Base-by-base conservation (phyloP, 2,329 filamentous ascomycete species). In the Teratosphaeria destructans region DNA sequence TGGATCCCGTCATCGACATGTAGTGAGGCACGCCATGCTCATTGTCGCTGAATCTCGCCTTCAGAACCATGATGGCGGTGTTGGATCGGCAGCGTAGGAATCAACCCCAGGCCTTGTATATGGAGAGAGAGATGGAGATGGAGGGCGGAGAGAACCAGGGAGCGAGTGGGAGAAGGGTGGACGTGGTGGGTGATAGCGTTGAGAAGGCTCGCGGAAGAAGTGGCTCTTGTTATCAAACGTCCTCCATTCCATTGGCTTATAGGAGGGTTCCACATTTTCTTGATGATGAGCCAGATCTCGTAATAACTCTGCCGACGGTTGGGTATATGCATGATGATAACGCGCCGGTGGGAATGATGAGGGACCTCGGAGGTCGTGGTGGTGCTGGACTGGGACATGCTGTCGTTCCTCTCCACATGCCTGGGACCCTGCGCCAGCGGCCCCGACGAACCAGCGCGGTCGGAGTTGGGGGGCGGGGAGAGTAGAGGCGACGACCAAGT, bases 1-100 rank as follows among this genome's bases (percentile, higher is more conserved):
- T 75, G 64, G 76, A 78, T 70, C 85, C 85, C 39, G 79, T 80
- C 61, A 86, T 75, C 71, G 84, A 84, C 70, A 81, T 79, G 68
- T 78, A 86, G 19, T 68, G 78, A 57, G 81, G 80, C 23, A 68
- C 62, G 56, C 67, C 64, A 60, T 69, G 60, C 8, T 60, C 61
- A 54, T 65, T 59, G 55, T 67, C 65, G 37, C 61, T 64, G 59
- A 57, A 59, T 14, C 57, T 60, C 34, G 65, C 64, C 26, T 57
- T 60, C 55, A 64, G 55, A 23, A 66, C 56, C 34, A 57, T 62
- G 60, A 61, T 65, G 16, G 54, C 54, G 35, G 35, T 62, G 34
- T 39, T 7, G 54, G 54, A 52, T 53, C 59, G 7, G 35, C 57
- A 59, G 52, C 53, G 52, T 52, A 26, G 57, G 8, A 3, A 23